A percentile compares a stretch with the other conserved stretches of the same genome.
Conservation (phyloP, 2,329 filamentous ascomycete genomes). For the Xylariomycetidae sp. region DNA sequence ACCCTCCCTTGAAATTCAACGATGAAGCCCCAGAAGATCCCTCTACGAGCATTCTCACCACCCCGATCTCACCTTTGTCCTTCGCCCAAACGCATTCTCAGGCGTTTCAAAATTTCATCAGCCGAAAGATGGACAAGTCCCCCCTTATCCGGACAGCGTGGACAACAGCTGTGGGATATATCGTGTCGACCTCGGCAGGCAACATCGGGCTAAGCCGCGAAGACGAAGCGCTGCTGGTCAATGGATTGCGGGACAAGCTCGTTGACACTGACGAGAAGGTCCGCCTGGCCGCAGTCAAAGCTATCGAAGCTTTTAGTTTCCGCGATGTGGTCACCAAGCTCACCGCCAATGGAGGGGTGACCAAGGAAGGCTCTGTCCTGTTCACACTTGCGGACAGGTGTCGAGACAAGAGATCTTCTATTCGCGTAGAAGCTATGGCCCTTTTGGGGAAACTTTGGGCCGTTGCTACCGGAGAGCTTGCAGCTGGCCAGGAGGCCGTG, state of each 20-base stretch:
- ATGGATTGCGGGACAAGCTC: conserved; percentile 71
- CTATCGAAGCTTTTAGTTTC: conserved; percentile 75
- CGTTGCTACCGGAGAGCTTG: conserved; percentile 83
- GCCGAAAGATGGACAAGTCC: conserved; percentile 81
- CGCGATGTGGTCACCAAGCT: conserved; percentile 76
- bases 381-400: conserved; percentile 79
- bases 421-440: conserved; percentile 82
- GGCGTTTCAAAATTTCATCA: conserved; percentile 79
- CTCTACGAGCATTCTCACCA: conserved; percentile 62
- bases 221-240: conserved; percentile 71
- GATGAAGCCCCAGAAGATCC: conserved; percentile 48
- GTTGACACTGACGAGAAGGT: conserved; percentile 89
- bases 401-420: conserved; percentile 74
- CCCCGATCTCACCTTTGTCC: conserved; percentile 79
- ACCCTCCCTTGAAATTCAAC: conserved; percentile 66
- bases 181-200: conserved; percentile 85
- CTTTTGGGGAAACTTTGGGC: conserved; percentile 85
- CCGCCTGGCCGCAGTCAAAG: conserved; percentile 79
- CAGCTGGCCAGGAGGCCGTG: conserved; percentile 72
- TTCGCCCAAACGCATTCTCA: conserved; percentile 76
- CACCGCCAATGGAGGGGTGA: conserved; percentile 67
- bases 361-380: conserved; percentile 71
- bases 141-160: conserved; percentile 77
- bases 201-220: conserved; percentile 80
- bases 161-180: conserved; percentile 77